Evolutionary conservation across 495 filamentous ascomycete species (phyloP).

Genomic region (Lophiotrema nucula): DNA sequence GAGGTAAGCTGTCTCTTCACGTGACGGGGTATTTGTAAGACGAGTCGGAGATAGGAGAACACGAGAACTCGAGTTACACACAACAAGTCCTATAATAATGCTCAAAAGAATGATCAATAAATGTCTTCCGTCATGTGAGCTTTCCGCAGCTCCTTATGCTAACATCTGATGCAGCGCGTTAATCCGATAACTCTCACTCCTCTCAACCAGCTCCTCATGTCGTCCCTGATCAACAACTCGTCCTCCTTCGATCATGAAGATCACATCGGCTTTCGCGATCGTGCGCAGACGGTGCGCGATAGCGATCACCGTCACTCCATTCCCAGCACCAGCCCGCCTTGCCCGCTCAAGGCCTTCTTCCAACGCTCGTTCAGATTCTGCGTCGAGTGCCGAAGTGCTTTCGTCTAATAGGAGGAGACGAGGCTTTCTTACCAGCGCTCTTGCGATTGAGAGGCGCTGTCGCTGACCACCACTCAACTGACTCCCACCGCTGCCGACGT

Average conservation of each 20-base stretch:
- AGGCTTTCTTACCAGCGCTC: conserved; percentile 28
- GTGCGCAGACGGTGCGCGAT: conserved; percentile 28
- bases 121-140: too few relatives aligned
- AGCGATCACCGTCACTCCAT: conserved; percentile 28
- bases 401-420: conserved; percentile 36
- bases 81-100: too few relatives aligned
- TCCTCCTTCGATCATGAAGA: conserved; percentile 29
- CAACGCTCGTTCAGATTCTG: conserved; percentile 21
- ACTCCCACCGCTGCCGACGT: conserved; percentile 19
- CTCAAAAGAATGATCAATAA: too few relatives aligned
- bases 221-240: conserved; percentile 18
- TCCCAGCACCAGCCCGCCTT: conserved; percentile 8
- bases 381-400: conserved; percentile 27
- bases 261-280: conserved; percentile 20
- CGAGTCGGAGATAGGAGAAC: too few relatives aligned
- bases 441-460: conserved; percentile 29
- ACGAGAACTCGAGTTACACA: too few relatives aligned
- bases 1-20: too few relatives aligned
- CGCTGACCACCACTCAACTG: conserved; percentile 27
- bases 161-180: conserved; percentile 32
- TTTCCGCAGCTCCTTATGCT: too few relatives aligned
- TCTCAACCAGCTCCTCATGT: conserved; percentile 21
- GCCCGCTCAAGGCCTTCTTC: conserved; percentile 13
- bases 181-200: conserved; percentile 32
- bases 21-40: too few relatives aligned